phyloP scores from a whole-genome alignment of 768 basidiomycete genomes.

The Hypholoma fasciculare region DNA sequence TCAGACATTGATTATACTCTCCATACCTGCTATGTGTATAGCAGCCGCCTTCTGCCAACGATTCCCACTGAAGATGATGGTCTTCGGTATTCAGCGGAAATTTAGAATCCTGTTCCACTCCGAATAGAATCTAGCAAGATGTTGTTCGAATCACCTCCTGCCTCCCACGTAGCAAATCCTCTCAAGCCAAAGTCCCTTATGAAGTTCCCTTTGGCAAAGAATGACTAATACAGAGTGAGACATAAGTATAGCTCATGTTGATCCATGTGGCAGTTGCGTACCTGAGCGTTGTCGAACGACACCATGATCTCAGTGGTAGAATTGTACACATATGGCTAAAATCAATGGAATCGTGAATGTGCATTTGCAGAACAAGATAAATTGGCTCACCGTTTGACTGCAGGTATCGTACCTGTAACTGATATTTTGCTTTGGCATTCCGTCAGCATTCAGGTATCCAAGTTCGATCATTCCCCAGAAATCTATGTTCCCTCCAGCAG shows the following conservation, averaged over 20 bases:
- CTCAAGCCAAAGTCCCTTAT: conserved; percentile 49
- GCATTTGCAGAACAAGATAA: background rate
- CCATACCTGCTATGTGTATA: no score
- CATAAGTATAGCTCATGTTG: no score
- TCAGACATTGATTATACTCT: no score
- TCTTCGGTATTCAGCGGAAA: background rate
- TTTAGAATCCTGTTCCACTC: conserved; percentile 24
- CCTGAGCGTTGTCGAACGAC: conserved; percentile 46
- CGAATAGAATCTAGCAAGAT: conserved; percentile 46
- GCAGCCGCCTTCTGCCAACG: background rate
- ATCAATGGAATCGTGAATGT: background rate
- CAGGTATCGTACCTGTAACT: conserved; percentile 60
- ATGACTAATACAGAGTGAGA: conserved; percentile 27
- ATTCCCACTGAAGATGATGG: background rate
- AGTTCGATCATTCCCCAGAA: conserved; percentile 64
- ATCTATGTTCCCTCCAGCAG: conserved; percentile 54
- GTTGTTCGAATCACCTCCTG: conserved; percentile 60
- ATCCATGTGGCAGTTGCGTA: conserved; percentile 13
- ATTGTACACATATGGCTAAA: conserved; percentile 48
- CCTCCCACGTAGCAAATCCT: conserved; percentile 76
- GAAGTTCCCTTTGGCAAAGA: conserved; percentile 56
- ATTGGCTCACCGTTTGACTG: conserved; percentile 64
- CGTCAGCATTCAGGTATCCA: conserved; percentile 53
- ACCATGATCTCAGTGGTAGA: conserved; percentile 43
- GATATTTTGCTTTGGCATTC: conserved; percentile 49